Evolutionary conservation across 2,329 filamentous ascomycete species (phyloP), one percentile per base, ranked within the genome.

Genomic region (Thyridium curvatum): DNA sequence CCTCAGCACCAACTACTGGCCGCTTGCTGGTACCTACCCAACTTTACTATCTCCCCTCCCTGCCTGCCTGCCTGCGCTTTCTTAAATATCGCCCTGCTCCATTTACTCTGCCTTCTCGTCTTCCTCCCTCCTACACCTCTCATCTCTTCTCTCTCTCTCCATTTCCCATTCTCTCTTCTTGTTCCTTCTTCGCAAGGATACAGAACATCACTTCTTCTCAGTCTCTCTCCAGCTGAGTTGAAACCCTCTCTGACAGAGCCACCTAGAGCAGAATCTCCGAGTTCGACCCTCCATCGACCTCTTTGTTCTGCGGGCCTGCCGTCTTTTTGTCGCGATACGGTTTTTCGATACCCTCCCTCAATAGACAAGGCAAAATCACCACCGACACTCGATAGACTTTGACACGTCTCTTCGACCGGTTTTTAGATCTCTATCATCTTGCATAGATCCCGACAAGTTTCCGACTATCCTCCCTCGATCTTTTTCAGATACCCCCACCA

Each of bases 61-160:
- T 30, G 30, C 18, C 31, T 4, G 32, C 18, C 17, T 17, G 16
- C 21, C 34, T 21, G n/a, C n/a, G 10, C 32, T n/a, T 12, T 13
- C 28, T 32, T 35, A 39, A 39, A 30, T 17, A 15, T 28, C 17
- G 29, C 38, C 32, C 15, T 35, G 16, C 46, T 49, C 46, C 43
- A 40, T 45, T 39, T 42, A 39, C 38, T 39, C 38, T 40, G 30
- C 16, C 28, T 32, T 32, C 38, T 31, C 40, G 26, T 21, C 42
- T 29, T 30, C 30, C 17, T 31, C 18, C 28, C 30, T 37, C 28
- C 35, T 30, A 32, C 35, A 32, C 26, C 18, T 30, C 18, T 21
- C 35, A 15, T 37, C 39, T 32, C 32, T 18, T 40, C 39, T 35
- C 32, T 16, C 32, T 41, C 7, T 12, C 33, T 31, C 31, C 21